phyloP scores from a whole-genome alignment of 2,329 filamentous ascomycete species.

The Trichophyton verrucosum region DNA sequence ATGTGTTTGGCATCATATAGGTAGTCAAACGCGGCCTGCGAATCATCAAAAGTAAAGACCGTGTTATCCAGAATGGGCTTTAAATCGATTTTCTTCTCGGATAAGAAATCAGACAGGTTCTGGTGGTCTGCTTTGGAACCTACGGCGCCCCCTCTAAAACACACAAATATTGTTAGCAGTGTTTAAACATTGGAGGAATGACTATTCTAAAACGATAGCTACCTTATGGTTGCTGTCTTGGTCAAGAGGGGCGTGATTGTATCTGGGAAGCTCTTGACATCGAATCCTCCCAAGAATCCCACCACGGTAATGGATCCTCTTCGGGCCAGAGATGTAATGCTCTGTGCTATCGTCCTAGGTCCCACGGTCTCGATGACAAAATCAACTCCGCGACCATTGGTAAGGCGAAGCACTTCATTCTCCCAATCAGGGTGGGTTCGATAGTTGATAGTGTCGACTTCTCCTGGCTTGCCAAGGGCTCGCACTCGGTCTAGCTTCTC shows the following conservation, averaged over 20 bases:
- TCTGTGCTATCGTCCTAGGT: conserved; percentile 37
- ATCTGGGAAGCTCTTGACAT: not conserved
- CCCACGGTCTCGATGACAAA: conserved; percentile 38
- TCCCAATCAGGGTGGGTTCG: conserved; percentile 33
- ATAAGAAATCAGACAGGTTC: conserved; percentile 26
- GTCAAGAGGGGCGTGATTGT: conserved; percentile 16
- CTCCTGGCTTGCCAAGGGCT: conserved; percentile 3
- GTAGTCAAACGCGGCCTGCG: conserved; percentile 42
- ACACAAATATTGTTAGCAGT: not conserved
- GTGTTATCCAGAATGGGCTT: conserved; percentile 39
- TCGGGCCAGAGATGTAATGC: conserved; percentile 24
- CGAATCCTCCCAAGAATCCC: not conserved
- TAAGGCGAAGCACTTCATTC: conserved; percentile 33
- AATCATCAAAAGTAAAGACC: conserved; percentile 40
- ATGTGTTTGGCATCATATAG: conserved; percentile 42
- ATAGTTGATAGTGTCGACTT: conserved; percentile 31
- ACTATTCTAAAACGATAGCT: conserved; percentile 35
- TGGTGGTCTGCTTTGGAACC: conserved; percentile 13
- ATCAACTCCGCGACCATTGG: conserved; percentile 36
- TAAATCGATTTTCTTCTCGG: conserved; percentile 20
- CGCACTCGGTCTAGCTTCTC: conserved; percentile 39
- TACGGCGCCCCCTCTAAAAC: not conserved
- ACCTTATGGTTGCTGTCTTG: conserved; percentile 51
- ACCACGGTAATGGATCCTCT: not conserved
- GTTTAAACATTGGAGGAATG: not conserved